Percentiles rank a stretch among this genome's conserved stretches.
Evolutionary conservation across 768 basidiomycete species (phyloP).

Genomic region (Leccinum obscurum): DNA sequence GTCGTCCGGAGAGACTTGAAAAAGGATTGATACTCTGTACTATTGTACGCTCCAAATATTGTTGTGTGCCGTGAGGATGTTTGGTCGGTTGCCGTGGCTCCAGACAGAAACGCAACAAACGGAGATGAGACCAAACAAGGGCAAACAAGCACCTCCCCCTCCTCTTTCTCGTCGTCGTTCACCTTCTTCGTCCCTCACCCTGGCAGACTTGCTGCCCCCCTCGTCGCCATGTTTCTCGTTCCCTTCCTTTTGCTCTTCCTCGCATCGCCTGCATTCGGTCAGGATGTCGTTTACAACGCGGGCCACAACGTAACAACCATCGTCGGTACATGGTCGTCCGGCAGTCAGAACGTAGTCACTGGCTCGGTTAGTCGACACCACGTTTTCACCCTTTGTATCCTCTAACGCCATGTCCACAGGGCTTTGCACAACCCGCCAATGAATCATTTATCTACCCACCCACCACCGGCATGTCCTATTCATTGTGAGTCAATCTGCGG

Average conservation of each 20-base stretch:
- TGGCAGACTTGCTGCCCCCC: background rate
- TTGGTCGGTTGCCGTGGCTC: background rate
- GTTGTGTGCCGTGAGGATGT: too few relatives aligned
- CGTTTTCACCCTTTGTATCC: background rate
- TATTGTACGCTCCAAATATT: background rate
- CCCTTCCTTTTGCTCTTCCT: conserved; percentile 27
- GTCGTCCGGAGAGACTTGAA: conserved; percentile 77
- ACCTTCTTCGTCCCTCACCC: background rate
- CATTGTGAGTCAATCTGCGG: conserved; percentile 62
- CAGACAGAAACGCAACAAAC: background rate
- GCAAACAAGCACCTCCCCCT: background rate
- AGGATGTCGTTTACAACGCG: conserved; percentile 42
- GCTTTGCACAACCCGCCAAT: conserved; percentile 84
- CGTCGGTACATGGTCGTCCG: conserved; percentile 85
- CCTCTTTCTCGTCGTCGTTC: background rate
- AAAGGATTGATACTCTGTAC: conserved; percentile 56
- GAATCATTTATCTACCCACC: conserved; percentile 79
- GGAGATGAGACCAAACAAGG: background rate
- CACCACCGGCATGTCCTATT: conserved; percentile 84
- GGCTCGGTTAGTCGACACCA: conserved; percentile 64
- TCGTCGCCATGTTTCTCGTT: conserved; percentile 17
- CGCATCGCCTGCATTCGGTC: conserved; percentile 33
- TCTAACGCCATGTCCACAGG: conserved; percentile 40
- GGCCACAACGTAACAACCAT: conserved; percentile 70
- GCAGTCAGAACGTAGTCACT: conserved; percentile 72